These are phyloP conservation scores for Ceratocystiopsis sp. DNA, from an alignment of 2,329 filamentous ascomycete species.

Conservation along the genomic window DNA sequence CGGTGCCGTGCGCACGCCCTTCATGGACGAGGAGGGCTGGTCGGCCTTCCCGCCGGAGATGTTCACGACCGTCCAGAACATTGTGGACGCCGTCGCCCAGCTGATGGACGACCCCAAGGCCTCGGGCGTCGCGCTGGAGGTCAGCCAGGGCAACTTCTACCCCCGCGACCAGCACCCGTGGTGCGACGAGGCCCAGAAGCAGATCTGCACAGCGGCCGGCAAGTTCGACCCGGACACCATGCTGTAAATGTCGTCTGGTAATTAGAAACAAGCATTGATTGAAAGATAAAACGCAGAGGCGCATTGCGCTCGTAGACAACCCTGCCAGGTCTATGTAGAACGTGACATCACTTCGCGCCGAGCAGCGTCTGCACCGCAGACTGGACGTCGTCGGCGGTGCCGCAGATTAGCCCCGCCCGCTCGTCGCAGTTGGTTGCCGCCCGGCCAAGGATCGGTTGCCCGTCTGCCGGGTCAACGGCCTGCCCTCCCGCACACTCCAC, in stretches of 20 bases:
- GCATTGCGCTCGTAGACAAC: too few relatives aligned
- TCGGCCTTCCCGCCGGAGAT: neutral
- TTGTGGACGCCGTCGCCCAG: neutral
- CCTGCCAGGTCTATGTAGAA: too few relatives aligned
- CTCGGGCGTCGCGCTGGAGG: neutral
- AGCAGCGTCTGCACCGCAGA: neutral
- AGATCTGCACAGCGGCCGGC: neutral
- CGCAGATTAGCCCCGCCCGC: conserved; percentile 31
- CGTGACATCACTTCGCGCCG: too few relatives aligned
- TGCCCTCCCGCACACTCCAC: conserved; percentile 41
- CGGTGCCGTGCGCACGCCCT: neutral
- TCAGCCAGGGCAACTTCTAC: conserved; percentile 2
- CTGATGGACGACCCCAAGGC: neutral
- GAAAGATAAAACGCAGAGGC: neutral
- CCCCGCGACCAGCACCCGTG: neutral
- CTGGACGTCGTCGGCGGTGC: conserved; percentile 31
- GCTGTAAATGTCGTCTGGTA: neutral
- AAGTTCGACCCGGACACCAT: neutral
- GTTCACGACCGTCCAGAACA: conserved; percentile 3
- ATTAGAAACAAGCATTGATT: neutral
- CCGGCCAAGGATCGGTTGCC: conserved; percentile 23
- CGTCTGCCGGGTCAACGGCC: conserved; percentile 32
- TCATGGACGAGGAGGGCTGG: conserved; percentile 2
- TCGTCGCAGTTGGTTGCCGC: conserved; percentile 27
- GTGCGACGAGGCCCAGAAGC: neutral